Evolutionary conservation across 2,329 filamentous ascomycete genomes (phyloP).

Genomic region (Xylariaceae sp.): DNA sequence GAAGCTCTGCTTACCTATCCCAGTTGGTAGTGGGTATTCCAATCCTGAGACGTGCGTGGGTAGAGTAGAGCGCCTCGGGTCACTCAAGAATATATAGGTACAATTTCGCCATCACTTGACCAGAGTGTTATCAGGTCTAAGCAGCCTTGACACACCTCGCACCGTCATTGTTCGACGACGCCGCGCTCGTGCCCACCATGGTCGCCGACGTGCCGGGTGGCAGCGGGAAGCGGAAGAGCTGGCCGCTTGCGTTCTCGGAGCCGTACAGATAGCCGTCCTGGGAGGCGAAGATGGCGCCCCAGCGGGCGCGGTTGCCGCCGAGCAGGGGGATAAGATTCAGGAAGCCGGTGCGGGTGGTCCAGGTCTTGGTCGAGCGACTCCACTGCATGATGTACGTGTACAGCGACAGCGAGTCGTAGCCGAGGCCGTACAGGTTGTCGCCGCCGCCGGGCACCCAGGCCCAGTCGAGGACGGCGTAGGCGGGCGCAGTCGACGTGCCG

Average conservation of each 20-base stretch:
- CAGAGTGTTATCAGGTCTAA: neutral
- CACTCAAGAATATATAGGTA: neutral
- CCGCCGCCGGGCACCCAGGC: conserved; percentile 2
- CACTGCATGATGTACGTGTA: neutral
- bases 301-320: neutral
- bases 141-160: neutral
- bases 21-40: too few relatives aligned
- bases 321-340: neutral
- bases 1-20: too few relatives aligned
- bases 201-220: neutral
- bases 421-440: neutral
- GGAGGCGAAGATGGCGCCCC: neutral
- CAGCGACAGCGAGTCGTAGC: neutral
- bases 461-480: conserved; percentile 1
- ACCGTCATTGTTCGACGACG: neutral
- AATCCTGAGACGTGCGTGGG: too few relatives aligned
- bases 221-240: neutral
- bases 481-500: neutral
- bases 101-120: neutral
- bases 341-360: neutral
- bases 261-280: neutral
- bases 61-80: too few relatives aligned
- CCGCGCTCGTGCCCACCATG: neutral
- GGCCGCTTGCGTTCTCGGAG: neutral
- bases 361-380: neutral